Conservation (phyloP, 768 basidiomycete species). For the Tricholoma matsutake region DNA sequence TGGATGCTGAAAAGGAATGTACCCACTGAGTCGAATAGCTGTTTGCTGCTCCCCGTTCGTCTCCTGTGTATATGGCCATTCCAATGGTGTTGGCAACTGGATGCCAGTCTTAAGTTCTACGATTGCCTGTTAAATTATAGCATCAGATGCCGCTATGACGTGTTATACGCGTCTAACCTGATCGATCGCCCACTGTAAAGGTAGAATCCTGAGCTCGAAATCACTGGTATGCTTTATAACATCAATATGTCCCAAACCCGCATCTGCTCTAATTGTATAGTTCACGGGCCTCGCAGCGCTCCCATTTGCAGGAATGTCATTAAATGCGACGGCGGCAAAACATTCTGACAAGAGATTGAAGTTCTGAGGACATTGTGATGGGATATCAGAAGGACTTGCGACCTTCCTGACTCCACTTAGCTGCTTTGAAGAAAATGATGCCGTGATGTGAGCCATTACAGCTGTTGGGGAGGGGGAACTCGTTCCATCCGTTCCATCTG, state of each 20-base stretch:
- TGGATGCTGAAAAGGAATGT: background rate
- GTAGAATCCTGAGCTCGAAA: constrained; percentile 64
- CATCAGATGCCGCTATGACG: background rate
- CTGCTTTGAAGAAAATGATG: constrained; percentile 47
- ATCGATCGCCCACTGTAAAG: constrained; percentile 77
- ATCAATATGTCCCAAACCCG: constrained; percentile 60
- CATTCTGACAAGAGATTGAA: constrained; percentile 69
- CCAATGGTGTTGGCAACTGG: constrained; percentile 51
- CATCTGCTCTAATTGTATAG: constrained; percentile 71
- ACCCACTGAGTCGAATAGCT: constrained; percentile 53
- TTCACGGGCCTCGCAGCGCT: constrained; percentile 41
- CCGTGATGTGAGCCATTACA: constrained; percentile 60
- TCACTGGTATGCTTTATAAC: constrained; percentile 65
- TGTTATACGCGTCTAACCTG: constrained; percentile 37
- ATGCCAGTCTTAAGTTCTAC: constrained; percentile 65
- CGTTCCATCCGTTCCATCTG: constrained; percentile 58
- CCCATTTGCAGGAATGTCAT: constrained; percentile 44
- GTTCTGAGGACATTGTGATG: constrained; percentile 64
- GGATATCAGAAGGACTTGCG: constrained; percentile 45
- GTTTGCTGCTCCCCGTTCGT: constrained; percentile 63
- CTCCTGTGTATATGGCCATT: constrained; percentile 71
- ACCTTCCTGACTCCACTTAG: constrained; percentile 47
- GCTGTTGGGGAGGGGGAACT: constrained; percentile 51
- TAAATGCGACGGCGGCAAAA: constrained; percentile 65
- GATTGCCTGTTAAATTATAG: constrained; percentile 48